Percentiles rank a stretch among this genome's conserved stretches.
phyloP scores from a whole-genome alignment of 768 basidiomycete species.

The Boletus fagicola region DNA sequence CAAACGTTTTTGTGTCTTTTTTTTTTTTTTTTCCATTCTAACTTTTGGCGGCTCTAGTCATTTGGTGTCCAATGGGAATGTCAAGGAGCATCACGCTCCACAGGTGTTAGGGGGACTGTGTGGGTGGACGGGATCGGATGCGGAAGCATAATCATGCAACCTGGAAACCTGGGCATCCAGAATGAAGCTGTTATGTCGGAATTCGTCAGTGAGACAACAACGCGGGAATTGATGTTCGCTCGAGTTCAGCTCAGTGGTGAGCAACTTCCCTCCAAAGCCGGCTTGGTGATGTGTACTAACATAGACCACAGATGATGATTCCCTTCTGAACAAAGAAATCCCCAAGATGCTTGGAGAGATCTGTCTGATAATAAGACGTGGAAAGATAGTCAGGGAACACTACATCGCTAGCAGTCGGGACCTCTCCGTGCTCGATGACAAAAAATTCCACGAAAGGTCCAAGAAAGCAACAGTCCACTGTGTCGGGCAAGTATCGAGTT shows the following conservation, averaged over 20 bases:
- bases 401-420: accelerated
- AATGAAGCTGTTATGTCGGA: background rate
- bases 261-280: background rate
- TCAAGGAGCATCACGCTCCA: background rate
- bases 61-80: slow-evolving; percentile 17
- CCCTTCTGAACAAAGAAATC: slow-evolving; percentile 6
- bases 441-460: slow-evolving; percentile 17
- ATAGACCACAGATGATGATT: slow-evolving; percentile 20
- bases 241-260: slow-evolving; percentile 19
- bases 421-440: background rate
- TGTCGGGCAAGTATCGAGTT: slow-evolving; percentile 13
- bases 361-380: slow-evolving; percentile 1
- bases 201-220: background rate
- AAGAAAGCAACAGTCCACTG: slow-evolving; percentile 25
- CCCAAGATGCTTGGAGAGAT: slow-evolving; percentile 20
- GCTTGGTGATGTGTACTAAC: background rate
- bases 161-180: background rate
- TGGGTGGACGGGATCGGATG: slow-evolving; percentile 11
- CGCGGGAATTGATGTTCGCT: slow-evolving; percentile 16
- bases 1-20: background rate
- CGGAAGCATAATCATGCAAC: accelerated
- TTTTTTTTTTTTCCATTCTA: background rate
- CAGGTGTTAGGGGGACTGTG: background rate
- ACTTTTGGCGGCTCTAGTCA: slow-evolving; percentile 1
- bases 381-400: background rate